phyloP scores from a whole-genome alignment of 169 alveolate genomes.

The Plasmodium billcollinsi region DNA sequence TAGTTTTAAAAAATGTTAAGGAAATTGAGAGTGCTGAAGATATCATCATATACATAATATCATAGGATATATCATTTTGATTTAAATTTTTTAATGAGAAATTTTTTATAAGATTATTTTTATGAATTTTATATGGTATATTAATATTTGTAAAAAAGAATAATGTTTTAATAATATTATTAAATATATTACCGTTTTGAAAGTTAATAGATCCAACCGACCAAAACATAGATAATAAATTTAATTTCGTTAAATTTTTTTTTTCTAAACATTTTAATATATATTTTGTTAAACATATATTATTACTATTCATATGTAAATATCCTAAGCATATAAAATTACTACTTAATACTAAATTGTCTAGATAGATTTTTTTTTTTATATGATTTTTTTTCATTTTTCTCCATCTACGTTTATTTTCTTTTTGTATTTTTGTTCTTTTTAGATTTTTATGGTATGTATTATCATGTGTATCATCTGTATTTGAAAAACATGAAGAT shows the following conservation, averaged over 20 bases:
- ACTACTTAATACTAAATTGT: constrained; percentile 62
- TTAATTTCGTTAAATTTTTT: constrained; percentile 47
- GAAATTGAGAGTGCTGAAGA: constrained; percentile 55
- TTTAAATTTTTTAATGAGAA: constrained; percentile 21
- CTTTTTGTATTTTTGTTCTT: neutral
- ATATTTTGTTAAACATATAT: constrained; percentile 40
- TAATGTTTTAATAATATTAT: constrained; percentile 37
- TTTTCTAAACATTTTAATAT: constrained; percentile 56
- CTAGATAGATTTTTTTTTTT: constrained; percentile 37
- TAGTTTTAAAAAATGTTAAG: constrained; percentile 39
- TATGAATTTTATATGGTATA: constrained; percentile 67
- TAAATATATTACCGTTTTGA: constrained; percentile 63
- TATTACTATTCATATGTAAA: constrained; percentile 58
- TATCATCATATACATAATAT: constrained; percentile 43
- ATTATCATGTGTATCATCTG: neutral
- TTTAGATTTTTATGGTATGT: neutral
- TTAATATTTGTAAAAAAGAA: constrained; percentile 55
- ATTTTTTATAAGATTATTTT: constrained; percentile 40
- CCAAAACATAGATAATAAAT: constrained; percentile 69
- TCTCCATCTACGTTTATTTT: neutral
- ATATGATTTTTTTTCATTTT: neutral
- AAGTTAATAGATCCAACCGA: constrained; percentile 61
- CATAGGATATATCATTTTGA: constrained; percentile 31
- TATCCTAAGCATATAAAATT: constrained; percentile 62
- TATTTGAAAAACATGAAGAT: constrained; percentile 6